Evolutionary conservation across 768 basidiomycete species (phyloP).

Genomic region (Trametes cinnabarina): DNA sequence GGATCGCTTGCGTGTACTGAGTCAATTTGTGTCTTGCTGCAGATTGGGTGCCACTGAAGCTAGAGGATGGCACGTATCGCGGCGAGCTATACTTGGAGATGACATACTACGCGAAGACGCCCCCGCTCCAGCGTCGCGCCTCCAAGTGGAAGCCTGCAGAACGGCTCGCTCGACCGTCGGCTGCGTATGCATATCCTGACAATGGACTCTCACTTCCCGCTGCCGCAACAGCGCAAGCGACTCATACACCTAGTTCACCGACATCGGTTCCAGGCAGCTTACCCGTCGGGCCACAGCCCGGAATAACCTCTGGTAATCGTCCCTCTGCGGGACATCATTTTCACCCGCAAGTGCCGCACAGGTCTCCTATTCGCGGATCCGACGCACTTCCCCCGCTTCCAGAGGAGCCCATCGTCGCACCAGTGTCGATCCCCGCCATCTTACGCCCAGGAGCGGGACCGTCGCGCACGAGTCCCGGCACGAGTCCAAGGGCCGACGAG

Average conservation of each 20-base stretch:
- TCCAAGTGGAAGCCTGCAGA: constrained; percentile 31
- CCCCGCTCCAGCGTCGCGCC: constrained; percentile 37
- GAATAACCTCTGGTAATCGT: neutral
- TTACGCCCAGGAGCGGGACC: constrained; percentile 41
- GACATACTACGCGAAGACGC: constrained; percentile 82
- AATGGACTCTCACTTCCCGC: neutral
- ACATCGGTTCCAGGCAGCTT: neutral
- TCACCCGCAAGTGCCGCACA: neutral
- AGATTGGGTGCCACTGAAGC: constrained; percentile 70
- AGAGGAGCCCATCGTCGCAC: constrained; percentile 16
- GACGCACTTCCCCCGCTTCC: constrained; percentile 44
- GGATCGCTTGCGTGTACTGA: too few relatives aligned
- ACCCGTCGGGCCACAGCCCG: neutral
- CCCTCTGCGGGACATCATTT: neutral
- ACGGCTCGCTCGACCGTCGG: constrained; percentile 23
- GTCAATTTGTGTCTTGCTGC: neutral
- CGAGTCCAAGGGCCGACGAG: neutral
- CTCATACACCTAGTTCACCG: neutral
- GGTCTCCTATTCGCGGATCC: constrained; percentile 22
- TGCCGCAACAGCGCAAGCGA: neutral
- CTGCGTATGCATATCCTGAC: neutral
- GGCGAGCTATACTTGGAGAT: constrained; percentile 92
- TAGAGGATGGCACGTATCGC: constrained; percentile 56
- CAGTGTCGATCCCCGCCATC: constrained; percentile 35
- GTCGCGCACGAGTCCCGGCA: constrained; percentile 2